Evolutionary conservation across 2,329 filamentous ascomycete genomes (phyloP).

Genomic region (Aspergillus melleus): DNA sequence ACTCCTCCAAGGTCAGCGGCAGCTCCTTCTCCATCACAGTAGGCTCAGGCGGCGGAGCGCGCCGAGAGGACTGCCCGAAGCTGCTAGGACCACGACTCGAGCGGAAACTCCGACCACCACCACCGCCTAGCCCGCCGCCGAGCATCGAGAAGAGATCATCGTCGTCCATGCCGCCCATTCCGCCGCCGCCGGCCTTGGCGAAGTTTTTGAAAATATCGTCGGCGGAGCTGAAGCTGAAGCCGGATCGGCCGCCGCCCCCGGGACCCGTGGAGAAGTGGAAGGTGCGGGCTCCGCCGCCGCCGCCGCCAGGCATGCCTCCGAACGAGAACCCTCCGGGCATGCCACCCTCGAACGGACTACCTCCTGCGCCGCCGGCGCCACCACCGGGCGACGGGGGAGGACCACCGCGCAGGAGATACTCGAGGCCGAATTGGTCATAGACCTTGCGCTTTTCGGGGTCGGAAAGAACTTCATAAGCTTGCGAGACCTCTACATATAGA

Average conservation of each 20-base stretch:
- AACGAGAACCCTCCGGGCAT: conserved; percentile 56
- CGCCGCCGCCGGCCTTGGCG: conserved; percentile 59
- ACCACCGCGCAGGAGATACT: conserved; percentile 84
- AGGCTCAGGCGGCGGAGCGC: conserved; percentile 70
- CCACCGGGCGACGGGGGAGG: conserved; percentile 64
- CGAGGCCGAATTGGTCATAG: conserved; percentile 92
- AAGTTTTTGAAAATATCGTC: conserved; percentile 86
- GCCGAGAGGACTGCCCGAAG: conserved; percentile 29
- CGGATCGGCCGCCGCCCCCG: conserved; percentile 58
- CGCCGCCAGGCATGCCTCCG: conserved; percentile 54
- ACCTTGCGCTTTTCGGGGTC: conserved; percentile 95
- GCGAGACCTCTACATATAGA: conserved; percentile 69
- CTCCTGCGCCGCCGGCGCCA: conserved; percentile 51
- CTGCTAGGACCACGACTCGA: conserved; percentile 28
- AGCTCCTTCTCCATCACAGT: conserved; percentile 86
- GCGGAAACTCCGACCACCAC: conserved; percentile 31
- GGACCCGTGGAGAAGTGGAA: conserved; percentile 48
- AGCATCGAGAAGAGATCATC: conserved; percentile 57
- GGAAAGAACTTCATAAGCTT: conserved; percentile 96
- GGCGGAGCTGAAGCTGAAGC: conserved; percentile 82
- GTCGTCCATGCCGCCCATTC: conserved; percentile 53
- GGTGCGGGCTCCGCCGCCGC: conserved; percentile 49
- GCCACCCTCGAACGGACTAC: conserved; percentile 61
- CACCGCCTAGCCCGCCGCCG: conserved; percentile 37
- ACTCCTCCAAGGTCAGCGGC: conserved; percentile 79